Evolutionary conservation across 2,329 filamentous ascomycete species (phyloP).

Genomic region (Aspergillus jensenii): DNA sequence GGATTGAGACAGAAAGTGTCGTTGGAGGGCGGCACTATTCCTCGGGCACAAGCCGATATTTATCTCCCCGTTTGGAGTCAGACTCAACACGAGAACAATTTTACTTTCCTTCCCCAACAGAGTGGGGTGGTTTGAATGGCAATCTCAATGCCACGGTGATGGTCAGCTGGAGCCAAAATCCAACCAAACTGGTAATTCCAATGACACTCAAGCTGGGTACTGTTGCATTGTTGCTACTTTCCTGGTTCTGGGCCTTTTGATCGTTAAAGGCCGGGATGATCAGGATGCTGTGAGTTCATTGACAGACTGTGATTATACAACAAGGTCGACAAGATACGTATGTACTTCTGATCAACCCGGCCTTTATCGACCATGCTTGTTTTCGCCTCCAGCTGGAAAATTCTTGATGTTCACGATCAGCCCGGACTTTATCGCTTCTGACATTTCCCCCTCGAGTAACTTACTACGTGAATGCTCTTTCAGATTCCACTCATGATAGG

Average conservation of each 20-base stretch:
- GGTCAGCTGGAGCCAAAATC: neutral
- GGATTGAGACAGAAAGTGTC: neutral
- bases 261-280: too few species aligned
- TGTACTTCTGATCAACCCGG: too few species aligned
- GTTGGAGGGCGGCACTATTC: neutral
- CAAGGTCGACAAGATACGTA: too few species aligned
- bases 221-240: neutral
- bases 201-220: neutral
- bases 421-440: neutral
- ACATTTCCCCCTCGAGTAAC: neutral
- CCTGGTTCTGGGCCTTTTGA: too few species aligned
- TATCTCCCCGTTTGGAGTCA: neutral
- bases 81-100: neutral
- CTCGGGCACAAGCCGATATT: neutral
- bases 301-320: too few species aligned
- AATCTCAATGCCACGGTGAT: neutral
- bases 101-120: neutral
- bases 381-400: too few species aligned
- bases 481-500: neutral
- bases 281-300: too few species aligned
- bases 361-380: too few species aligned
- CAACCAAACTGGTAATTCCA: neutral
- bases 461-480: neutral
- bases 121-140: neutral
- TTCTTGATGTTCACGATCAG: neutral